These are phyloP conservation scores for Phialocephala sp. DNA, from an alignment of 2,329 filamentous ascomycete species.

Conservation along the genomic window DNA sequence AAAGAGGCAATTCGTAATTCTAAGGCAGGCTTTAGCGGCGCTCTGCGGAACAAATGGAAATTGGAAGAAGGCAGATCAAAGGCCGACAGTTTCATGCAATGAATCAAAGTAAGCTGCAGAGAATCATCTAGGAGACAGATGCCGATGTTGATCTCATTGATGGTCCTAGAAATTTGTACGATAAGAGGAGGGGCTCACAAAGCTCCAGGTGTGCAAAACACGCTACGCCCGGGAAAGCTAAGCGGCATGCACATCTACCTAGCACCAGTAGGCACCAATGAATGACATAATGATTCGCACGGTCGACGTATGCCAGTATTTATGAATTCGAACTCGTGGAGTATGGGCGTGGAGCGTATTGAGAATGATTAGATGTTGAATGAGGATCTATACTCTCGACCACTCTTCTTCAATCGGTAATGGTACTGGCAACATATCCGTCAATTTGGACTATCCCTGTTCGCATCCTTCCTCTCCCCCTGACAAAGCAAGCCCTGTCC, in stretches of 20 bases:
- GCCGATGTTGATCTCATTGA: constrained; percentile 5
- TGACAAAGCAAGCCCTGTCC: not conserved
- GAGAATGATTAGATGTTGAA: too few relatives aligned
- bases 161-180: constrained; percentile 12
- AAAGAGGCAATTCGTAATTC: not conserved
- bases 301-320: not conserved
- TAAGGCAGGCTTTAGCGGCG: not conserved
- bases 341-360: too few relatives aligned
- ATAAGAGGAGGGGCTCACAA: constrained; percentile 10
- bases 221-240: not conserved
- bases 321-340: not conserved
- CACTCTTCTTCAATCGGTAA: not conserved
- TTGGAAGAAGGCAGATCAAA: constrained; percentile 8
- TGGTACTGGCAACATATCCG: not conserved
- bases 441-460: not conserved
- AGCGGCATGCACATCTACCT: not conserved
- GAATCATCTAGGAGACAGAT: constrained; percentile 7
- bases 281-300: too few relatives aligned
- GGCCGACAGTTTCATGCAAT: not conserved
- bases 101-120: constrained; percentile 11
- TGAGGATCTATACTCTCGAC: too few relatives aligned
- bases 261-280: not conserved
- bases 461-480: not conserved
- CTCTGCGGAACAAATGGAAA: not conserved
- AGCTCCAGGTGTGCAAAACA: not conserved